A percentile compares a stretch with the other conserved stretches of the same genome.
Evolutionary conservation across 2,329 filamentous ascomycete genomes (phyloP).

Genomic region (Calonectria hawksworthii): DNA sequence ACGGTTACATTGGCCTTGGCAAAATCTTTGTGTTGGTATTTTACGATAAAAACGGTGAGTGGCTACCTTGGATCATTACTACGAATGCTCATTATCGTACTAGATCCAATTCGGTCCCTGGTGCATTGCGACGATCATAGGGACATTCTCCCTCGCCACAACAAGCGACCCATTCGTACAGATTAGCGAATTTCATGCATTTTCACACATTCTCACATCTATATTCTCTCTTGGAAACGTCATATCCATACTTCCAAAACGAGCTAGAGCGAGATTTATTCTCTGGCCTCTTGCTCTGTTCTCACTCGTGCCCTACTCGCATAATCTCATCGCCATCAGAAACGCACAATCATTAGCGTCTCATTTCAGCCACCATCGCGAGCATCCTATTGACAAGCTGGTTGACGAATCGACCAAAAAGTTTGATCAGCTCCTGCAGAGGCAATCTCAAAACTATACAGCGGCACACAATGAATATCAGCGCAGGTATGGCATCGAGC

Average conservation of each 20-base stretch:
- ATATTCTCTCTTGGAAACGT: slow-evolving; percentile 50
- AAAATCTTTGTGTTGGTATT: slow-evolving; percentile 55
- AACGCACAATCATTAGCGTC: slow-evolving; percentile 32
- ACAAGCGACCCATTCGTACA: slow-evolving; percentile 46
- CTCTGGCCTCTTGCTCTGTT: slow-evolving; percentile 51
- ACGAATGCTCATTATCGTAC: neutral
- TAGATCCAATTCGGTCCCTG: slow-evolving; percentile 40
- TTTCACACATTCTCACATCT: slow-evolving; percentile 46
- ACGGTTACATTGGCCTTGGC: slow-evolving; percentile 36
- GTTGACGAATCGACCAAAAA: slow-evolving; percentile 42
- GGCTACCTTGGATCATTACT: accelerated
- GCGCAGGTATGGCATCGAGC: slow-evolving; percentile 57
- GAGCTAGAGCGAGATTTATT: slow-evolving; percentile 37
- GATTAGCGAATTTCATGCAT: slow-evolving; percentile 43
- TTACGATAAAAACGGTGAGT: slow-evolving; percentile 49
- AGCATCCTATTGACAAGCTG: slow-evolving; percentile 55
- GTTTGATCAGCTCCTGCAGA: slow-evolving; percentile 49
- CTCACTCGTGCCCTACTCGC: slow-evolving; percentile 49
- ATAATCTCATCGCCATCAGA: slow-evolving; percentile 45
- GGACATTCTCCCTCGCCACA: slow-evolving; percentile 51
- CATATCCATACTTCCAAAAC: slow-evolving; percentile 48
- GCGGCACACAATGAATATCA: slow-evolving; percentile 58
- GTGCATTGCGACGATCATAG: slow-evolving; percentile 45
- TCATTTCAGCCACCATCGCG: slow-evolving; percentile 7
- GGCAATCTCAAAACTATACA: slow-evolving; percentile 55